These are phyloP conservation scores for Fusarium annulatum DNA, from an alignment of 2,329 filamentous ascomycete genomes.

Conservation along the genomic window DNA sequence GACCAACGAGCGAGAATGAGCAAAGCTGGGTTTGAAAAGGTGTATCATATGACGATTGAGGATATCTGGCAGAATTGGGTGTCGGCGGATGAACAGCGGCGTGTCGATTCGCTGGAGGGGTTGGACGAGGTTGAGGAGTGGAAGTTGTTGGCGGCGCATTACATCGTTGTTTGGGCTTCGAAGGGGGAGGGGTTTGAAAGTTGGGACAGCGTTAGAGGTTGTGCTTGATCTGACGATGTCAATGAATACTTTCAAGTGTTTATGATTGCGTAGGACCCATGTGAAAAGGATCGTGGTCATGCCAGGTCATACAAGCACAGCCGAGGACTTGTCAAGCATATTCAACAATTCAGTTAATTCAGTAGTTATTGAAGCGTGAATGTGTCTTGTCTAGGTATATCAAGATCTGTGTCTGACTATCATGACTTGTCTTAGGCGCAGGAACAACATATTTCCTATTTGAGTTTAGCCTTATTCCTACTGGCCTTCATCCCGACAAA, in stretches of 20 bases:
- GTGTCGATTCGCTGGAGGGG: conserved; percentile 84
- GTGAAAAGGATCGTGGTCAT: not conserved
- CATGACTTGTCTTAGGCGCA: not conserved
- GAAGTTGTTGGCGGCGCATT: conserved; percentile 86
- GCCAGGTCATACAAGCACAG: not conserved
- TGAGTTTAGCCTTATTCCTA: not conserved
- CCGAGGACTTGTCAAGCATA: not conserved
- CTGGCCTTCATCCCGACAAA: not conserved
- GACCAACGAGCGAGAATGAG: conserved; percentile 76
- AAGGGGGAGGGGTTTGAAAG: conserved; percentile 51
- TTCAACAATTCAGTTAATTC: fast-evolving
- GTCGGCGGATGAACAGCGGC: conserved; percentile 74
- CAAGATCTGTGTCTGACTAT: not conserved
- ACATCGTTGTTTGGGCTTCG: conserved; percentile 91
- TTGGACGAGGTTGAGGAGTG: conserved; percentile 97
- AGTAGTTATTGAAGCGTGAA: not conserved
- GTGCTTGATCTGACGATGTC: not conserved
- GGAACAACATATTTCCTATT: conserved; percentile 26
- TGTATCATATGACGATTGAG: conserved; percentile 58
- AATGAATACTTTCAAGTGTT: not conserved
- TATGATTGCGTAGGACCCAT: not conserved
- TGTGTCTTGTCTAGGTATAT: not conserved
- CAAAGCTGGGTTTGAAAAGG: conserved; percentile 70
- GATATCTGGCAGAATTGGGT: conserved; percentile 85
- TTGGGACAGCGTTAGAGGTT: conserved; percentile 30